Evolutionary conservation across 257 asterid species (phyloP).

Genomic region (Fraxinus quadrangulata): DNA sequence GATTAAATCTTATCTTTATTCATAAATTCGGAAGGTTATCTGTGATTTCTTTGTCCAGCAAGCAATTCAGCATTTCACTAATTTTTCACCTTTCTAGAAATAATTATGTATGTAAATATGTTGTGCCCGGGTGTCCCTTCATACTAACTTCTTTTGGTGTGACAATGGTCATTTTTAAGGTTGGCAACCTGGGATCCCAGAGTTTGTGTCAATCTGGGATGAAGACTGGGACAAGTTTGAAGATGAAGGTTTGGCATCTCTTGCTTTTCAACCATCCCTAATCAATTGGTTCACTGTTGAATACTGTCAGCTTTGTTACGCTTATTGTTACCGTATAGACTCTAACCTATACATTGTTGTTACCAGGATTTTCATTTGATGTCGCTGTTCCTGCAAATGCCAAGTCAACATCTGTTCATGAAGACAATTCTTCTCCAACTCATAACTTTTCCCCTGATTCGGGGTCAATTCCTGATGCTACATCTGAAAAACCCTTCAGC

Average conservation of each 20-base stretch:
- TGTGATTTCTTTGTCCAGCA: background rate
- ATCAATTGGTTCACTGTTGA: background rate
- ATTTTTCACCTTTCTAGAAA: background rate
- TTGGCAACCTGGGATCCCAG: conserved; percentile 96
- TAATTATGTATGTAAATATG: background rate
- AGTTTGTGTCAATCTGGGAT: conserved; percentile 86
- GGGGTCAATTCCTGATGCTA: conserved; percentile 51
- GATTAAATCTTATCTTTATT: background rate
- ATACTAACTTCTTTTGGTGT: conserved; percentile 1
- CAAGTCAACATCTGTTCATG: conserved; percentile 46
- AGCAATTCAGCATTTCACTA: background rate
- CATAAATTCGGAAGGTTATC: background rate
- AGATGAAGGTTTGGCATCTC: conserved; percentile 75
- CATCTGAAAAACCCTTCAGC: conserved; percentile 54
- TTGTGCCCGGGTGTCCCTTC: conserved; percentile 21
- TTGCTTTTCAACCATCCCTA: conserved; percentile 17
- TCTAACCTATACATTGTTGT: conserved; percentile 19
- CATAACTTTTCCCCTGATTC: conserved; percentile 62
- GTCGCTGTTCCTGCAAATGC: conserved; percentile 55
- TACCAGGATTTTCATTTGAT: conserved; percentile 82
- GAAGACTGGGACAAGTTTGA: conserved; percentile 99
- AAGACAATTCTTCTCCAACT: conserved; percentile 63
- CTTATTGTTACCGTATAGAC: conserved; percentile 7
- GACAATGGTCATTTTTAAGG: conserved; percentile 46
- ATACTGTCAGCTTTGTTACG: background rate